Conservation (phyloP, 768 basidiomycete species). For the Lactarius indigo region DNA sequence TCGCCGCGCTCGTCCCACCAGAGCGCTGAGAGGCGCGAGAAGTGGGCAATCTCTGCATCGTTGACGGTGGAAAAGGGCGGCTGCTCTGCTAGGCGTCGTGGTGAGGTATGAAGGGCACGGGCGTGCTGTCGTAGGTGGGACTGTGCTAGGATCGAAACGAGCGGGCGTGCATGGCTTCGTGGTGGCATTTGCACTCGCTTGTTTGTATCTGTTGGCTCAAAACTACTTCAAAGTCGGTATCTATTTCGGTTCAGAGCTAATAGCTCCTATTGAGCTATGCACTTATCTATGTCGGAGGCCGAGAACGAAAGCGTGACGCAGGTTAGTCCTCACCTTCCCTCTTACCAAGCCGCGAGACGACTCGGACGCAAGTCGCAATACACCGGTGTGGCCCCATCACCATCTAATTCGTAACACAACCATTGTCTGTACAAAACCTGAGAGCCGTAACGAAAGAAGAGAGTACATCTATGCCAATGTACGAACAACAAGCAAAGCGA, state of each 20-base stretch:
- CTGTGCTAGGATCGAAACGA: background rate
- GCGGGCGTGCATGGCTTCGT: background rate
- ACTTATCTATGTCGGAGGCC: too few species aligned
- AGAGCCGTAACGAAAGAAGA: background rate
- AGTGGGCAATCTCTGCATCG: constrained; percentile 78
- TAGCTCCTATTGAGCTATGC: too few species aligned
- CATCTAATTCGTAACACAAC: background rate
- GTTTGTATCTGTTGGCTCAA: too few species aligned
- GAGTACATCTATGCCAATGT: background rate
- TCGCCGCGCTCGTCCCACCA: constrained; percentile 98
- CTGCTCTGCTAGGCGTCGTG: background rate
- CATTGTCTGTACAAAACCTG: background rate
- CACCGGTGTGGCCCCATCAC: background rate
- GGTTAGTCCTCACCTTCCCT: too few species aligned
- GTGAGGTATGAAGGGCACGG: background rate
- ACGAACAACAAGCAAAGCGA: background rate
- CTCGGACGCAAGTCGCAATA: background rate
- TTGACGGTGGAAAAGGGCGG: constrained; percentile 53
- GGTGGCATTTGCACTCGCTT: background rate
- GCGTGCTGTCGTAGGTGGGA: background rate
- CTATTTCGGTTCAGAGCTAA: too few species aligned
- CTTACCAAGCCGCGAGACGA: too few species aligned
- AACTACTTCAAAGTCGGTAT: too few species aligned
- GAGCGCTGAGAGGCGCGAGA: constrained; percentile 80
- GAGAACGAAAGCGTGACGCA: too few species aligned